phyloP scores from a whole-genome alignment of 2,329 filamentous ascomycete genomes.

The Penicillium fuscoglaucum region DNA sequence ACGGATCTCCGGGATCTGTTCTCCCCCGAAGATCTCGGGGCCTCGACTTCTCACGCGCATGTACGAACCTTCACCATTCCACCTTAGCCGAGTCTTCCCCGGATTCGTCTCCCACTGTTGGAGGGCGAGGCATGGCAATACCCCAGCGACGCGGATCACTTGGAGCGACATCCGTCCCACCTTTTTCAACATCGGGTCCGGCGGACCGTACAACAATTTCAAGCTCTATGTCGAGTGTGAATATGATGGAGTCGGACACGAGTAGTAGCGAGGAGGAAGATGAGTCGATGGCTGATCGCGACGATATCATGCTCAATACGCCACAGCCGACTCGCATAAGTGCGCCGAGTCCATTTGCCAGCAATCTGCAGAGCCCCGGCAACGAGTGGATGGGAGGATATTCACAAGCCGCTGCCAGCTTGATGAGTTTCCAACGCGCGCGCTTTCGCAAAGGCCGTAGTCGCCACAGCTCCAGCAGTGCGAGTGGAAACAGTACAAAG shows the following conservation, averaged over 20 bases:
- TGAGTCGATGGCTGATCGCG: slow-evolving; percentile 63
- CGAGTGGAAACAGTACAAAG: slow-evolving; percentile 68
- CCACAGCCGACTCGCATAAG: slow-evolving; percentile 69
- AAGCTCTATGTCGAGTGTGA: slow-evolving; percentile 77
- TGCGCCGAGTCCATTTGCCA: slow-evolving; percentile 47
- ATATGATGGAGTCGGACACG: slow-evolving; percentile 76
- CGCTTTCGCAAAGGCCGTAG: slow-evolving; percentile 60
- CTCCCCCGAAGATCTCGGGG: slow-evolving; percentile 86
- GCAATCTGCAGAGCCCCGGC: slow-evolving; percentile 52
- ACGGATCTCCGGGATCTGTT: slow-evolving; percentile 83
- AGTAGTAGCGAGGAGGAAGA: slow-evolving; percentile 67
- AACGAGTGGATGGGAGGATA: slow-evolving; percentile 63
- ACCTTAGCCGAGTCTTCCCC: slow-evolving; percentile 88
- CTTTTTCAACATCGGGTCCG: slow-evolving; percentile 70
- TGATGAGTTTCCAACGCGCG: slow-evolving; percentile 74
- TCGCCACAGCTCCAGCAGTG: slow-evolving; percentile 68
- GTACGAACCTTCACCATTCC: slow-evolving; percentile 92
- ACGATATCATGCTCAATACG: slow-evolving; percentile 73
- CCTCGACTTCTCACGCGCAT: slow-evolving; percentile 88
- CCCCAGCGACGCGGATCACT: slow-evolving; percentile 61
- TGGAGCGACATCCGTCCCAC: slow-evolving; percentile 56
- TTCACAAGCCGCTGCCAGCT: slow-evolving; percentile 71
- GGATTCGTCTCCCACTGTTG: slow-evolving; percentile 84
- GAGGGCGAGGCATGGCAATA: slow-evolving; percentile 64
- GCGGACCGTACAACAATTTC: slow-evolving; percentile 72